Percentiles rank a stretch among this genome's conserved stretches.
These are phyloP conservation scores for Sporobolus alterniflorus DNA, from an alignment of 202 grass and related monocot genomes.

Conservation along the genomic window DNA sequence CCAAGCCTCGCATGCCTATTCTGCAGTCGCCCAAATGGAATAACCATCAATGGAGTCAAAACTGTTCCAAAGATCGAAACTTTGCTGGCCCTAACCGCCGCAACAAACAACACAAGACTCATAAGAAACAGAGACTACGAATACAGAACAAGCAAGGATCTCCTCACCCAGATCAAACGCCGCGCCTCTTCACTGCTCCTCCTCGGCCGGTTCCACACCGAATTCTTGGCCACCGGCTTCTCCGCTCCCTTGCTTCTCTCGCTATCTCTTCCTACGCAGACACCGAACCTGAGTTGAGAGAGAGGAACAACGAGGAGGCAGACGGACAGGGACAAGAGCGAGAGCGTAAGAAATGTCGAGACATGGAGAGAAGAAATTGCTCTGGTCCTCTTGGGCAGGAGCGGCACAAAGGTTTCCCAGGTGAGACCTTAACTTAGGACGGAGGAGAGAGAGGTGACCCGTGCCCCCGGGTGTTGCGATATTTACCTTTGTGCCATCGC, in stretches of 20 bases:
- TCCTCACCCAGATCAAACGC: constrained; percentile 44
- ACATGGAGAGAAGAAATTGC: background rate
- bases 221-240: constrained; percentile 19
- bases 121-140: background rate
- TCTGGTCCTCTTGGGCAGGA: background rate
- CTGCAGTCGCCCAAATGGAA: background rate
- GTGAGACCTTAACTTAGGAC: background rate
- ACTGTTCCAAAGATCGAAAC: constrained; percentile 8
- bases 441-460: background rate
- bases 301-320: background rate
- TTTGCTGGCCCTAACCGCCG: constrained; percentile 13
- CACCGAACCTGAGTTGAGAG: background rate
- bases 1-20: background rate
- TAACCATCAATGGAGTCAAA: constrained; percentile 17
- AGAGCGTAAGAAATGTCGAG: constrained; percentile 30
- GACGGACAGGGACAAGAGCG: background rate
- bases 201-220: background rate
- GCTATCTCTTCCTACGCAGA: background rate
- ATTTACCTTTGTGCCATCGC: constrained; percentile 29
- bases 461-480: background rate
- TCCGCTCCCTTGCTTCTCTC: constrained; percentile 12
- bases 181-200: background rate
- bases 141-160: background rate
- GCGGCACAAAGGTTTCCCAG: background rate
- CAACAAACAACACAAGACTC: background rate